These are phyloP conservation scores for Hemileccinum impolitum DNA, from an alignment of 768 basidiomycete genomes.

Conservation along the genomic window DNA sequence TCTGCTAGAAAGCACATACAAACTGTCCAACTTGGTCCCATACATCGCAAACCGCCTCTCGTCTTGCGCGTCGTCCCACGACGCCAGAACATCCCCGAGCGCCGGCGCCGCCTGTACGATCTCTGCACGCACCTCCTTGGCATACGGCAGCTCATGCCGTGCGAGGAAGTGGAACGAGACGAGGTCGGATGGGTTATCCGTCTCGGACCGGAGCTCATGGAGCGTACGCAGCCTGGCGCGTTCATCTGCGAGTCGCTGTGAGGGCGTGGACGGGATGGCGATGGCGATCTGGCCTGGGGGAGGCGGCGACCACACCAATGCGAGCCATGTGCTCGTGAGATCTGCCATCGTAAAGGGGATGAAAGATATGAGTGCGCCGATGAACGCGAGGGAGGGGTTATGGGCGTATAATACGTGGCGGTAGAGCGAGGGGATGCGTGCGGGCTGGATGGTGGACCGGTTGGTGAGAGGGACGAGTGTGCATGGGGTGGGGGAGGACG, in stretches of 20 bases:
- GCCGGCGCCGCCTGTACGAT: constrained; percentile 9
- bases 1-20: constrained; percentile 16
- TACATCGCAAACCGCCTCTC: constrained; percentile 25
- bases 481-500: not conserved
- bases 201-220: constrained; percentile 15
- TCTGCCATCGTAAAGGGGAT: constrained; percentile 50
- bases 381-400: constrained; percentile 46
- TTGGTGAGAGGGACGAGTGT: constrained; percentile 29
- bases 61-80: constrained; percentile 30
- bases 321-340: constrained; percentile 47
- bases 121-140: constrained; percentile 14
- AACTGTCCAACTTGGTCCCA: constrained; percentile 25
- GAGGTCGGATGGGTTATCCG: constrained; percentile 25
- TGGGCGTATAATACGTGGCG: constrained; percentile 44
- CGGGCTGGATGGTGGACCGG: constrained; percentile 23
- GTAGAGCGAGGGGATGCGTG: constrained; percentile 44
- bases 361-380: constrained; percentile 40
- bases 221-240: constrained; percentile 30
- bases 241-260: constrained; percentile 38
- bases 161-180: constrained; percentile 26
- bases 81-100: constrained; percentile 16
- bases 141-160: constrained; percentile 22
- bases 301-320: constrained; percentile 36
- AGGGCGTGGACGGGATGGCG: constrained; percentile 32
- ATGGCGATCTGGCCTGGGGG: constrained; percentile 18